Evolutionary conservation across 176 grass and related monocot genomes (phyloP).

Genomic region (Cocos nucifera): DNA sequence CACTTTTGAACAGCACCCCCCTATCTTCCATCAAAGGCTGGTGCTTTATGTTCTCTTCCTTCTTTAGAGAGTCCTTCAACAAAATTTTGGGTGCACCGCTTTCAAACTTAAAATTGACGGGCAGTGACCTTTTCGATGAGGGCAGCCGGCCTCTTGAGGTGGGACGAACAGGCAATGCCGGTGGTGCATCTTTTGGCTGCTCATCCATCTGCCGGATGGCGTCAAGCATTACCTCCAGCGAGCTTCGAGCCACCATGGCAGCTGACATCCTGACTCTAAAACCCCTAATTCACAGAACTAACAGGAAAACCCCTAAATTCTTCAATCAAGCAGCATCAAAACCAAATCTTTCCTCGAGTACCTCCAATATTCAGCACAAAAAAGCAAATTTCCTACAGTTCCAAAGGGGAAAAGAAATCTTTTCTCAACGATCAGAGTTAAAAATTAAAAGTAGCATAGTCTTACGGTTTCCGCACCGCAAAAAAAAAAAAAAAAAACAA

Average conservation of each 20-base stretch:
- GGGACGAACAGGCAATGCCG: conserved; percentile 74
- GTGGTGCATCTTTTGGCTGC: conserved; percentile 60
- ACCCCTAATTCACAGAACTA: too few species aligned
- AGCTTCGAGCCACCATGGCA: conserved; percentile 43
- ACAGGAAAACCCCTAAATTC: too few species aligned
- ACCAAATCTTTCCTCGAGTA: too few species aligned
- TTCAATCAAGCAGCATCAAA: too few species aligned
- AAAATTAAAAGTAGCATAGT: too few species aligned
- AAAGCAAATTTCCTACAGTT: too few species aligned
- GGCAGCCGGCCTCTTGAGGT: conserved; percentile 69
- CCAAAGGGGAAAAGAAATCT: too few species aligned
- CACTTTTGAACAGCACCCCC: conserved; percentile 31
- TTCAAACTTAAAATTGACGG: conserved; percentile 45
- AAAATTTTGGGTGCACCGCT: conserved; percentile 19
- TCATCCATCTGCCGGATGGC: conserved; percentile 61
- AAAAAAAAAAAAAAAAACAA: too few species aligned
- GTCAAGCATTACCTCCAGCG: conserved; percentile 92
- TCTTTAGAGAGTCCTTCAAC: background rate
- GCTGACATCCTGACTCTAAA: conserved; percentile 30
- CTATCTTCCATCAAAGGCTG: conserved; percentile 26
- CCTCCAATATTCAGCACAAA: too few species aligned
- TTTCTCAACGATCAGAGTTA: too few species aligned
- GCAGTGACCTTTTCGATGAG: conserved; percentile 38
- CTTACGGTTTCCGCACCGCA: too few species aligned
- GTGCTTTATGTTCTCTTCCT: conserved; percentile 21